A percentile compares a stretch with the other conserved stretches of the same genome.
phyloP scores from a whole-genome alignment of 2,329 filamentous ascomycete species.

The Oidium heveae region DNA sequence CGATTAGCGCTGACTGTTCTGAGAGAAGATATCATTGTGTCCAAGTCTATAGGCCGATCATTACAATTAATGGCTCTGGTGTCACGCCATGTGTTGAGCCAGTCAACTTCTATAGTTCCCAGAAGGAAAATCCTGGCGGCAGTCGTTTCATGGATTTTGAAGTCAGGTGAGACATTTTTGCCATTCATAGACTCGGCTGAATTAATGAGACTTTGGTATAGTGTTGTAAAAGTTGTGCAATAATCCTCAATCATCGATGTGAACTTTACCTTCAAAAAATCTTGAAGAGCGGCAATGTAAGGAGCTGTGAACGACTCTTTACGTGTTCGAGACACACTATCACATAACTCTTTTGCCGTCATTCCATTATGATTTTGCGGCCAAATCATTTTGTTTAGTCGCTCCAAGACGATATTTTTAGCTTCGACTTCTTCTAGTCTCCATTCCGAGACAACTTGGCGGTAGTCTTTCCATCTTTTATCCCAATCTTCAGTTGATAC shows the following conservation, averaged over 20 bases:
- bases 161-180: neutral
- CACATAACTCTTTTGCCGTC: neutral
- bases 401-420: neutral
- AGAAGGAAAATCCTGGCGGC: neutral
- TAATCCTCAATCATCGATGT: neutral
- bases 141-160: neutral
- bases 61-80: too few species aligned
- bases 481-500: neutral
- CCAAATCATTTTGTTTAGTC: neutral
- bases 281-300: neutral
- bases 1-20: neutral
- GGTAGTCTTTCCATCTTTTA: neutral
- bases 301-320: neutral
- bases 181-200: neutral
- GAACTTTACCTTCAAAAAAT: neutral
- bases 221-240: neutral
- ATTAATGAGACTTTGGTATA: neutral
- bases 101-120: neutral
- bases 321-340: neutral
- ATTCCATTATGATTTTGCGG: neutral
- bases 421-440: neutral
- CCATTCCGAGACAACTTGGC: neutral
- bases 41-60: neutral
- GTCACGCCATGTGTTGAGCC: neutral
- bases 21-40: neutral